These are phyloP conservation scores for Cryphonectria nitschkei DNA, from an alignment of 2,329 filamentous ascomycete species.

Conservation along the genomic window DNA sequence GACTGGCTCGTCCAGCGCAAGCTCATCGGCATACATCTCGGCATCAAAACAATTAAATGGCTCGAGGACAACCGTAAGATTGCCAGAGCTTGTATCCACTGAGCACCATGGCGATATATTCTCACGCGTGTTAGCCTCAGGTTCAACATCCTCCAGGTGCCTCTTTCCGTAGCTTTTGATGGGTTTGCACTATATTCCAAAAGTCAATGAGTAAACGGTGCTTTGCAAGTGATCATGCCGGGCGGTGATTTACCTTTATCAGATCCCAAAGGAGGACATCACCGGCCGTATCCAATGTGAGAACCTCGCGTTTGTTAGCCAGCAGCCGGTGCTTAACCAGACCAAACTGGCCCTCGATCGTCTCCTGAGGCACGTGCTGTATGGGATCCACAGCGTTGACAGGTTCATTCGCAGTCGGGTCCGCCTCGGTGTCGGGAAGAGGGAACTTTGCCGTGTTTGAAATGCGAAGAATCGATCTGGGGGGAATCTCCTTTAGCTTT, in stretches of 20 bases:
- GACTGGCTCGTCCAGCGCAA: slow-evolving; percentile 71
- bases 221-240: not conserved
- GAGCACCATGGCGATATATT: slow-evolving; percentile 96
- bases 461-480: slow-evolving; percentile 77
- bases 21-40: slow-evolving; percentile 93
- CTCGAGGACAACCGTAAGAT: slow-evolving; percentile 86
- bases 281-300: slow-evolving; percentile 92
- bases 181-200: slow-evolving; percentile 70
- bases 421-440: slow-evolving; percentile 56
- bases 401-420: slow-evolving; percentile 38
- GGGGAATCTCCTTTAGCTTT: slow-evolving; percentile 69
- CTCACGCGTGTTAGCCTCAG: slow-evolving; percentile 83
- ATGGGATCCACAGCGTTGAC: slow-evolving; percentile 63
- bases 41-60: slow-evolving; percentile 97
- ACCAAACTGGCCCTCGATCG: slow-evolving; percentile 93
- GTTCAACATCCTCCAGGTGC: slow-evolving; percentile 89
- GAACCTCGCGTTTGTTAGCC: slow-evolving; percentile 84
- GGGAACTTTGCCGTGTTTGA: slow-evolving; percentile 84
- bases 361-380: slow-evolving; percentile 72
- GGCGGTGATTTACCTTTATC: slow-evolving; percentile 63
- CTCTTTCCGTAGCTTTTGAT: slow-evolving; percentile 92
- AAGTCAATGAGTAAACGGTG: slow-evolving; percentile 28
- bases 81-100: slow-evolving; percentile 90
- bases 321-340: slow-evolving; percentile 90
- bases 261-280: slow-evolving; percentile 96